A percentile compares a stretch with the other conserved stretches of the same genome.
These are phyloP conservation scores for Setaria italica DNA, from an alignment of 202 grass and related monocot species.

Conservation along the genomic window DNA sequence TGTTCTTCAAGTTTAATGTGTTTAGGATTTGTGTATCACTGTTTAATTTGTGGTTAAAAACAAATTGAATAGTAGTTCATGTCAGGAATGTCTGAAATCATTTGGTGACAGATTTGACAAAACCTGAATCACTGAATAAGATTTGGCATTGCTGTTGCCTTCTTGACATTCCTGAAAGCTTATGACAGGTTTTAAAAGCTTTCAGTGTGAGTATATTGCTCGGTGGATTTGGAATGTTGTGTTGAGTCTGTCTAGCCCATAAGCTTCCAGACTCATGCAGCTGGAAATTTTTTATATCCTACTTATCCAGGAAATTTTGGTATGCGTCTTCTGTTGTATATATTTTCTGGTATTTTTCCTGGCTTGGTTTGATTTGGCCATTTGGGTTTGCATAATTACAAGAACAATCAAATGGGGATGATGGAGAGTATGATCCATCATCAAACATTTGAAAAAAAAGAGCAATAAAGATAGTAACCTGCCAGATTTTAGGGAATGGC, in stretches of 20 bases:
- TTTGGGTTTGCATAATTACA: background rate
- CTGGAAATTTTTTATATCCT: background rate
- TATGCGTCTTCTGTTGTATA: background rate
- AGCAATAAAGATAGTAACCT: background rate
- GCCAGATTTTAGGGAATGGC: background rate
- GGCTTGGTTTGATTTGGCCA: background rate
- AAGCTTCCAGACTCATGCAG: background rate
- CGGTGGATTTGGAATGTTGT: constrained; percentile 8
- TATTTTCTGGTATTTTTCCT: background rate
- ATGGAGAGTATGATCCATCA: background rate
- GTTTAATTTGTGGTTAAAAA: background rate
- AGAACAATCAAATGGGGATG: background rate
- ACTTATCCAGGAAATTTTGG: background rate
- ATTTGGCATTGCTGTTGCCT: background rate
- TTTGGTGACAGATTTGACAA: constrained; percentile 8
- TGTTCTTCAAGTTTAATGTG: constrained; percentile 24
- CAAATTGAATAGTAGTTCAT: background rate
- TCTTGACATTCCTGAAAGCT: background rate
- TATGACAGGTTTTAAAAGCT: background rate
- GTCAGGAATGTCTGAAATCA: constrained; percentile 25
- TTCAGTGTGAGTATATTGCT: background rate
- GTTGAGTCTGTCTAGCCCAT: too few species aligned
- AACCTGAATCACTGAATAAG: background rate
- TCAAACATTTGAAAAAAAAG: background rate
- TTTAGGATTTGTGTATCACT: constrained; percentile 24